Conservation (phyloP, 148 eudicot genomes). For the Diospyros kaki region DNA sequence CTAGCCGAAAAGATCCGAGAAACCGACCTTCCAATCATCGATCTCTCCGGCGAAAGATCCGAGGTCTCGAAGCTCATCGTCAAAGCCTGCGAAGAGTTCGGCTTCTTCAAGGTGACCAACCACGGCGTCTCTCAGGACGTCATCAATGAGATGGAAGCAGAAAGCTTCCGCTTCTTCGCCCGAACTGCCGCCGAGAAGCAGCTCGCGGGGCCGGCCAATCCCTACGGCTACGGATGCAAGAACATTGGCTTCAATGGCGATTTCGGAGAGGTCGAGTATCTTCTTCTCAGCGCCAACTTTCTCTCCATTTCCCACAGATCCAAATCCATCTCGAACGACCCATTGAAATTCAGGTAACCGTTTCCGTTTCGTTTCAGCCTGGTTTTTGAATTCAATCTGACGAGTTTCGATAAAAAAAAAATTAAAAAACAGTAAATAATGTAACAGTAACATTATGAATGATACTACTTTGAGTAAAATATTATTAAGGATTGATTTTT, state of each 20-base stretch:
- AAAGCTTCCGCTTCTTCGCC: constrained; percentile 31
- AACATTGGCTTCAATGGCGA: constrained; percentile 52
- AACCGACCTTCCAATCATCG: constrained; percentile 34
- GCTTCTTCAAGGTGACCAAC: constrained; percentile 58
- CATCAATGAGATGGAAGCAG: constrained; percentile 32
- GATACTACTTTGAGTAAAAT: too few species aligned
- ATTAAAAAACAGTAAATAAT: too few species aligned
- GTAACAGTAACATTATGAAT: too few species aligned
- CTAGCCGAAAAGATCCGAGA: constrained; percentile 22
- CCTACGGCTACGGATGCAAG: constrained; percentile 52
- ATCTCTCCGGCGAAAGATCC: constrained; percentile 29
- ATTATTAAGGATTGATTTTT: too few species aligned
- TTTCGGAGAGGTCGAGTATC: constrained; percentile 46
- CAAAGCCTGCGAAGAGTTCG: constrained; percentile 41
- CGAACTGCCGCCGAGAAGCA: constrained; percentile 32
- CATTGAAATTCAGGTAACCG: constrained; percentile 36
- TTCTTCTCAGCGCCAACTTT: constrained; percentile 26
- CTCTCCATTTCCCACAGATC: constrained; percentile 21
- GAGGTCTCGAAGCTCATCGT: constrained; percentile 28
- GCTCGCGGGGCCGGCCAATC: constrained; percentile 35
- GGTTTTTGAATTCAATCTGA: too few species aligned
- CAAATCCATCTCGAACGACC: constrained; percentile 17
- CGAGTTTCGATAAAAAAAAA: too few species aligned
- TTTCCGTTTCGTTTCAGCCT: too few species aligned
- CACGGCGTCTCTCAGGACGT: constrained; percentile 40